phyloP scores from a whole-genome alignment of 1,139 yeast species.

The Candida buenavistaensis region DNA sequence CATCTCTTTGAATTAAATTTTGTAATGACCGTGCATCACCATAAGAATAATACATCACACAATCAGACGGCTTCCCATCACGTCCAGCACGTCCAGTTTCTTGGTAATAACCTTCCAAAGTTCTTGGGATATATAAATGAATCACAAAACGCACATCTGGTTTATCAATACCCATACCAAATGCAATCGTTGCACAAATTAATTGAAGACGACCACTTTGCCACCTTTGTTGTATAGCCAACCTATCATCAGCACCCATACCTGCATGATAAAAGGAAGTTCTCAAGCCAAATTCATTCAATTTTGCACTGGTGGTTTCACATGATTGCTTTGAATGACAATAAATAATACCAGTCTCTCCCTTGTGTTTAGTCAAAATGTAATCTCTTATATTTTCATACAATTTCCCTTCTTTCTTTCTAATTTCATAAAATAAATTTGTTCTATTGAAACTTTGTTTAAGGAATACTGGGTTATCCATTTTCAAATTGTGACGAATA shows the following conservation, averaged over 20 bases:
- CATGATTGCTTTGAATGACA: constrained; percentile 90
- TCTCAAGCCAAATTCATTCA: constrained; percentile 59
- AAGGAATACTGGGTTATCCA: constrained; percentile 55
- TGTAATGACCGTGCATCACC: constrained; percentile 76
- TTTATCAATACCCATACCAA: constrained; percentile 98
- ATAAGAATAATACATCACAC: constrained; percentile 78
- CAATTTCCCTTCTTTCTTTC: constrained; percentile 58
- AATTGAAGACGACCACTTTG: constrained; percentile 69
- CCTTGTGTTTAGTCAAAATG: constrained; percentile 51
- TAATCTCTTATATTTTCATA: constrained; percentile 62
- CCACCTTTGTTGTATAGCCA: constrained; percentile 75
- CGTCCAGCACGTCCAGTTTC: constrained; percentile 99
- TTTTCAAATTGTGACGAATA: constrained; percentile 69
- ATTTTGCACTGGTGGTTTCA: constrained; percentile 71
- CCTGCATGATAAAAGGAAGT: constrained; percentile 93
- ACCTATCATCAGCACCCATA: constrained; percentile 75
- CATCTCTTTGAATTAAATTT: constrained; percentile 75
- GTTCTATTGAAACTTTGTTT: constrained; percentile 88
- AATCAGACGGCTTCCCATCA: constrained; percentile 80
- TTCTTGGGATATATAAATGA: constrained; percentile 86
- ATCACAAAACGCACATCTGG: constrained; percentile 92
- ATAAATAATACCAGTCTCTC: constrained; percentile 84
- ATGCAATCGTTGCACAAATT: constrained; percentile 95
- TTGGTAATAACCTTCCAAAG: constrained; percentile 93
- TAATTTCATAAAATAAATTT: constrained; percentile 78